Evolutionary conservation across 176 grass and related monocot genomes (phyloP).

Genomic region (Rhynchospora pubera): DNA sequence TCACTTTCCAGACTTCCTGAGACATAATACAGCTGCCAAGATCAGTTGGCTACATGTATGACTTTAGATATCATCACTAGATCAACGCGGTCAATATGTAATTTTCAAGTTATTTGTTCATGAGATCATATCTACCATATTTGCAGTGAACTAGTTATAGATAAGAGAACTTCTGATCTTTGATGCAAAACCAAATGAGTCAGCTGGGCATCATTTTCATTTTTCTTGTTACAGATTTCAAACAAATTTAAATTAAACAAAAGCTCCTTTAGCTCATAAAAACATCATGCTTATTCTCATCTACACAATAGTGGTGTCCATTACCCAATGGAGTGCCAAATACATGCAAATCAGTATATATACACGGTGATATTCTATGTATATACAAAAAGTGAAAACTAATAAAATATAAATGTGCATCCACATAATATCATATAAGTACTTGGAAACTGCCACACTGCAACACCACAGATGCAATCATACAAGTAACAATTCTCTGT

Average conservation of each 20-base stretch:
- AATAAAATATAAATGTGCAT: not conserved
- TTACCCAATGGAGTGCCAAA: not conserved
- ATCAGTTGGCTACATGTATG: not conserved
- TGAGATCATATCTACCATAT: not conserved
- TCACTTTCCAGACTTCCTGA: not conserved
- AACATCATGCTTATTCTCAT: not conserved
- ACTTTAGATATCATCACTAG: not conserved
- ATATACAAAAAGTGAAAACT: not conserved
- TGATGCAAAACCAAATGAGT: not conserved
- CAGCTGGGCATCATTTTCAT: not conserved
- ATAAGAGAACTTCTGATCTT: not conserved
- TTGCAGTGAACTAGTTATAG: not conserved
- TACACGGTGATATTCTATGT: not conserved
- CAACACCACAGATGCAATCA: not conserved
- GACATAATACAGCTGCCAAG: not conserved
- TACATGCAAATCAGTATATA: not conserved
- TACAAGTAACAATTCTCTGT: not conserved
- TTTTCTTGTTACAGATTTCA: not conserved
- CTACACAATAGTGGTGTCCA: not conserved
- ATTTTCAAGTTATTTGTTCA: not conserved
- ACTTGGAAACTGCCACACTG: not conserved
- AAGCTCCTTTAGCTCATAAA: not conserved
- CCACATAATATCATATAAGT: not conserved
- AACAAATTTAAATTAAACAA: not conserved
- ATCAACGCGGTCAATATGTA: not conserved